A percentile compares a stretch with the other conserved stretches of the same genome.
Evolutionary conservation across 2,329 filamentous ascomycete species (phyloP).

Genomic region (Penicillium sp.): DNA sequence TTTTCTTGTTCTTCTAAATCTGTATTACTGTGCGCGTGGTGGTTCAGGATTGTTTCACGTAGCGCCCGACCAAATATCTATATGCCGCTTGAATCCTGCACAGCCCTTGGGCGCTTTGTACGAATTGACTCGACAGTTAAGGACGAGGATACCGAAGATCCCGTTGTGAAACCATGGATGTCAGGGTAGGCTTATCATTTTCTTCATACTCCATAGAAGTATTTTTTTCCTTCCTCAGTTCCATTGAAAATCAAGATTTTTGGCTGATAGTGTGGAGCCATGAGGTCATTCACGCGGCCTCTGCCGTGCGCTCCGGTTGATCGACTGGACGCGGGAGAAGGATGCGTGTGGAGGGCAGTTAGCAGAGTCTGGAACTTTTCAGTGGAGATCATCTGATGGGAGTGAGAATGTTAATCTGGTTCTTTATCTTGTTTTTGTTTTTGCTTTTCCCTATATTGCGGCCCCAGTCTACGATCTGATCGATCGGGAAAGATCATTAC

Average conservation of each 20-base stretch:
- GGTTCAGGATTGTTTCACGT: not conserved
- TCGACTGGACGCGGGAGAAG: slow-evolving; percentile 6
- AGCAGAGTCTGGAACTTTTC: not conserved
- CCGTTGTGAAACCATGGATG: not conserved
- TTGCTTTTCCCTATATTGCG: not conserved
- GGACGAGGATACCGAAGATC: not conserved
- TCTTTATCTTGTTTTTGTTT: not conserved
- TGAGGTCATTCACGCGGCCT: slow-evolving; percentile 26
- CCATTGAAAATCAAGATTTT: slow-evolving; percentile 23
- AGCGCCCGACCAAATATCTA: not conserved
- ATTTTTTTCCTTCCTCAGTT: not conserved
- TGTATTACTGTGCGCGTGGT: not conserved
- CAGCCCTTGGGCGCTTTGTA: not conserved
- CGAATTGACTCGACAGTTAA: not conserved
- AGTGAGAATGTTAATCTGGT: not conserved
- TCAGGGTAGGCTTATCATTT: not conserved
- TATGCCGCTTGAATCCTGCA: not conserved
- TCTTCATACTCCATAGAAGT: not conserved
- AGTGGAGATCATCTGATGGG: not conserved
- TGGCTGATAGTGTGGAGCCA: slow-evolving; percentile 8
- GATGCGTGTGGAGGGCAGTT: not conserved
- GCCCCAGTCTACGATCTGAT: not conserved
- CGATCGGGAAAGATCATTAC: not conserved
- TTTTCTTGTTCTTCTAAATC: not conserved
- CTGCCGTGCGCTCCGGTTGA: slow-evolving; percentile 18